Base-by-base conservation (phyloP, 768 basidiomycete species). In the Xerocomellus amylosporus region DNA sequence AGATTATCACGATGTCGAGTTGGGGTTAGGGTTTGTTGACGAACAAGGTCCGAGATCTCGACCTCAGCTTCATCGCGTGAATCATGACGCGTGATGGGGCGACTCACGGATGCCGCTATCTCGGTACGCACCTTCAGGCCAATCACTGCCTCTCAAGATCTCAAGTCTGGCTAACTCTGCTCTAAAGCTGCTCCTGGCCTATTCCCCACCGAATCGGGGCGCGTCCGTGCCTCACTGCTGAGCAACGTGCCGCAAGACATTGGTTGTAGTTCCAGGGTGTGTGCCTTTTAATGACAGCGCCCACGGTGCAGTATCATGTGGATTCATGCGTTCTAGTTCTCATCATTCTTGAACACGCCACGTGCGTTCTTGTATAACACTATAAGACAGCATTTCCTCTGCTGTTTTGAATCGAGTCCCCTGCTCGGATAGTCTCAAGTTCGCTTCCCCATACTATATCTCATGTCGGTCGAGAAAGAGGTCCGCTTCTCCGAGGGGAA, bases 351-450 rank as follows among this genome's bases (percentile, higher is more conserved):
- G 19, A 37, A 38, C 4, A 30, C 12, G 36, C 39, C 67, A 67
- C 67, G 67, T 71, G 69, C 36, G 43, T 55, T 43, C 45, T 41
- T 39, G 24, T 66, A 67, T 71, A 71, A 71, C 69, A 46, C 45
- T 19, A 8, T 12, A 19, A 8, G 6, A 5, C 14, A 12, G 34
- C 20, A 30, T 30, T 34, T 37, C 49, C 9, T 41, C 30, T 30
- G 38, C 2, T 22, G n/a, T 46, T 36, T 33, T 28, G 15, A 28
- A 28, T 28, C 28, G 28, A 9, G 6, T 28, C 40, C 28, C 28
- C 39, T 55, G 9, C 36, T 49, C 9, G 40, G 42, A 46, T 19
- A 51, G 24, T 24, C 40, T 38, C 46, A 37, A 46, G 15, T 49
- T 38, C 30, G 20, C 14, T 26, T 48, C 39, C 36, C 47, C 24